These are phyloP conservation scores for Podochytrium sp. DNA, from an alignment of 192 early-diverging fungal genomes.

Conservation along the genomic window DNA sequence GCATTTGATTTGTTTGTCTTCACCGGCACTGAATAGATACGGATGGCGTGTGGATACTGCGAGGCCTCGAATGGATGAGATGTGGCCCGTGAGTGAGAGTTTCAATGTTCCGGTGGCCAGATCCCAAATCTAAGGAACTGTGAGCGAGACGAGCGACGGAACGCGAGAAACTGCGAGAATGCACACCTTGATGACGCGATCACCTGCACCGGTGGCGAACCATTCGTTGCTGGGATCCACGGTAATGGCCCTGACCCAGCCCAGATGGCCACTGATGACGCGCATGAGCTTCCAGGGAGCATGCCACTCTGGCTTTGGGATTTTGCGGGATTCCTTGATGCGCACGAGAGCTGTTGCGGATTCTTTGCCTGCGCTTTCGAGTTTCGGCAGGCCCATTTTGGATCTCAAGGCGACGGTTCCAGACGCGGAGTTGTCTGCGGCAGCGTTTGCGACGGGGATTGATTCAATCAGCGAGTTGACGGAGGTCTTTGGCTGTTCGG, in stretches of 20 bases:
- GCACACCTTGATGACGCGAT: slow-evolving; percentile 93
- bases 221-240: slow-evolving; percentile 96
- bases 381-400: background rate
- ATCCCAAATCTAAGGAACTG: slow-evolving; percentile 96
- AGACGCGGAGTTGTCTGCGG: background rate
- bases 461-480: slow-evolving; percentile 37
- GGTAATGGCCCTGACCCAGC: slow-evolving; percentile 92
- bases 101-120: slow-evolving; percentile 95
- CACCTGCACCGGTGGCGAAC: slow-evolving; percentile 98
- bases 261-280: slow-evolving; percentile 95
- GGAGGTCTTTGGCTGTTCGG: slow-evolving; percentile 11
- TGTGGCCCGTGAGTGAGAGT: slow-evolving; percentile 95
- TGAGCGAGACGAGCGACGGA: slow-evolving; percentile 21
- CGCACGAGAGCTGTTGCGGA: slow-evolving; percentile 46
- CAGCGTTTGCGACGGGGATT: slow-evolving; percentile 4
- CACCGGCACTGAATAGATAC: slow-evolving; percentile 95
- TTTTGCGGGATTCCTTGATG: slow-evolving; percentile 56
- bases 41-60: slow-evolving; percentile 94
- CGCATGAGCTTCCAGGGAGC: slow-evolving; percentile 98
- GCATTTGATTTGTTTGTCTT: slow-evolving; percentile 99
- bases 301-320: slow-evolving; percentile 91
- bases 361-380: slow-evolving; percentile 7
- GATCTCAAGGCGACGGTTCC: slow-evolving; percentile 20
- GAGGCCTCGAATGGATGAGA: slow-evolving; percentile 91
- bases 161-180: slow-evolving; percentile 1